Base-by-base conservation (phyloP, 169 alveolate genomes). In the Plasmodium adleri region DNA sequence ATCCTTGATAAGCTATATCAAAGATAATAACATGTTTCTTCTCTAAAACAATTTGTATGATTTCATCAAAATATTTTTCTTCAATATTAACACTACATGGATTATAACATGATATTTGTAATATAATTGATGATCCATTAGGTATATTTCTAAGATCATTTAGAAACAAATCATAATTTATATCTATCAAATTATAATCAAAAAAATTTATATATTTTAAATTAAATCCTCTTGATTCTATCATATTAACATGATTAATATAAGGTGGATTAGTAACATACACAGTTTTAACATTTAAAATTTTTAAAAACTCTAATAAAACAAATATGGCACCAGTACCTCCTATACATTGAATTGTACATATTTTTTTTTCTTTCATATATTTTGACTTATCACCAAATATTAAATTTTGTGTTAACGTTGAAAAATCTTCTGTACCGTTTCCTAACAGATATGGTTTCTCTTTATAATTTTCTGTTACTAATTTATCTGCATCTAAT, bases 1-100 rank as follows among this genome's bases (percentile, higher is more conserved):
- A 96, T 17, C 98, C 98, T 95, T 95, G 94, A 80, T 97, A 97
- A 49, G 98, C 98, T 74, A 92, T 74, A 76, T 97, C 98, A 70
- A 97, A 94, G 72, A 94, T 90, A 8, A 97, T 96, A 56, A 95
- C 70, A 26, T 94, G 92, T 72, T 94, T 94, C 60, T 92, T 95
- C 75, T 92, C 75, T 76, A 70, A 92, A 88, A 95, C 88, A 26
- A 95, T 94, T 26, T 93, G 94, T 26, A 96, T 92, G 22, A 97
- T 91, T 80, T 91, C 64, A 52, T 93, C 74, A 97, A 97, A 97
- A 92, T 97, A 94, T 2, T 93, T 96, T 68, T 88, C 93, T 59
- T 93, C 93, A 15, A 96, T 95, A 89, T 97, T 97, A 15, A 90
- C 93, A 43, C 98, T 97, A 45, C 98, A 96, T 45, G 98, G 98